Conservation (phyloP, 2,329 filamentous ascomycete species). For the Exophiala lecanii-corni region DNA sequence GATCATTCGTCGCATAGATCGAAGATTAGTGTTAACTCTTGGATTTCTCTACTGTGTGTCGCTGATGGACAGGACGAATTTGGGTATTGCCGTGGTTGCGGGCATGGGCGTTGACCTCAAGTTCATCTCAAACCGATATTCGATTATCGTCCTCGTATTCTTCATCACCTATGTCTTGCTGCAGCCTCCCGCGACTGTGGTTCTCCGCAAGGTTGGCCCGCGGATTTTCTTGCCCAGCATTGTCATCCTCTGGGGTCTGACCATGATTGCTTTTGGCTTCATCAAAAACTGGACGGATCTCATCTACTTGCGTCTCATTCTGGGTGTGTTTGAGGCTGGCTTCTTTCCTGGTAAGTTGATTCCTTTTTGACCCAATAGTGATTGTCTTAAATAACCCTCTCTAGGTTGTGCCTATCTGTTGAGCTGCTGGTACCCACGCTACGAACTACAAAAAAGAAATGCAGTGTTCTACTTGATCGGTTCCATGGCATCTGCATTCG, state of each 20-base stretch:
- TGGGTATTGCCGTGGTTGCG: constrained; percentile 68
- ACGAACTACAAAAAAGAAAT: constrained; percentile 34
- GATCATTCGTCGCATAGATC: constrained; percentile 67
- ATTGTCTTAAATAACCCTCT: constrained; percentile 54
- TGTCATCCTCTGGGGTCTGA: constrained; percentile 43
- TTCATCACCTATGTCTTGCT: constrained; percentile 70
- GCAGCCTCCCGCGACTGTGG: constrained; percentile 65
- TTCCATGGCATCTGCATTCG: constrained; percentile 41
- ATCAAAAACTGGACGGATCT: constrained; percentile 26
- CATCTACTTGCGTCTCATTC: constrained; percentile 35
- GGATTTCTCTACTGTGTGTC: constrained; percentile 69
- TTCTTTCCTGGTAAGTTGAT: constrained; percentile 57
- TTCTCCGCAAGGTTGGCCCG: constrained; percentile 61
- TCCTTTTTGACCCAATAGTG: too few relatives aligned
- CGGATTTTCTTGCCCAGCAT: constrained; percentile 31
- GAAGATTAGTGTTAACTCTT: constrained; percentile 57
- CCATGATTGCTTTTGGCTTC: constrained; percentile 35
- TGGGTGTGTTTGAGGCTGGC: constrained; percentile 62
- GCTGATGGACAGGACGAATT: constrained; percentile 75
- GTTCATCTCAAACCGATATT: constrained; percentile 31
- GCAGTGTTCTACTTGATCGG: constrained; percentile 49
- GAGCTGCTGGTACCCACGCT: constrained; percentile 64
- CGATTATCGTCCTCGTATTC: constrained; percentile 67
- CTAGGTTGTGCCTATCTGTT: constrained; percentile 66
- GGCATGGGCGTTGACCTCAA: constrained; percentile 36